phyloP scores from a whole-genome alignment of 192 early-diverging fungal genomes.

The Piromyces finnis region DNA sequence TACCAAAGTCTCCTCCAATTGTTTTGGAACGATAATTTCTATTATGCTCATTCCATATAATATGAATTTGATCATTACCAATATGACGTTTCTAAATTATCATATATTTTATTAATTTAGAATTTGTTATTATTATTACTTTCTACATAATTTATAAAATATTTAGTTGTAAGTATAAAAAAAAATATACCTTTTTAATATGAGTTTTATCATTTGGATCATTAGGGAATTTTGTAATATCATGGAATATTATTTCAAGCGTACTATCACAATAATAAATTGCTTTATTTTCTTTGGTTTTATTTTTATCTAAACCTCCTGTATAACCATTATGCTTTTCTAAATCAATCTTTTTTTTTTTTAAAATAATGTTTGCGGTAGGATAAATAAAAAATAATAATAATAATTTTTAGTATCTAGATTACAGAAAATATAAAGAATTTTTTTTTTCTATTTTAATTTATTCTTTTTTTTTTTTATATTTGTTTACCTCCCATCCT shows the following conservation, averaged over 20 bases:
- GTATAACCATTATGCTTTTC: conserved; percentile 65
- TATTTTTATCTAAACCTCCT: conserved; percentile 68
- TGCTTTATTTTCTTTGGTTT: conserved; percentile 52
- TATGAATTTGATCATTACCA: conserved; percentile 97
- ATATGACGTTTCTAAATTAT: conserved; percentile 92
- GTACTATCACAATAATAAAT: conserved; percentile 74
- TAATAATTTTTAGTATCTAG: too few species aligned
- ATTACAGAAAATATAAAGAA: too few species aligned
- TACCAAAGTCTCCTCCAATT: conserved; percentile 95
- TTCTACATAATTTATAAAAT: too few species aligned
- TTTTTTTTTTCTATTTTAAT: neutral
- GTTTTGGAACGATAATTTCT: conserved; percentile 72
- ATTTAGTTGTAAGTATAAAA: too few species aligned
- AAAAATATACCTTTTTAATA: conserved; percentile 61
- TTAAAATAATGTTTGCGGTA: too few species aligned
- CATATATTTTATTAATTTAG: too few species aligned
- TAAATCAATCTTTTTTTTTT: conserved; percentile 39
- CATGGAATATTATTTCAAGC: conserved; percentile 83
- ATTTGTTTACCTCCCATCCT: conserved; percentile 65
- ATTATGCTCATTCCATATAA: conserved; percentile 91
- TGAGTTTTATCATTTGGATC: conserved; percentile 65
- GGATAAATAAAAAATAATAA: too few species aligned
- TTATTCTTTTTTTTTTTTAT: neutral
- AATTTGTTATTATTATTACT: too few species aligned
- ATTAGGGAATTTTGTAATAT: conserved; percentile 70